A percentile compares a stretch with the other conserved stretches of the same genome.
Conservation (phyloP, 1,139 yeast genomes). For the Candida gigantensis region DNA sequence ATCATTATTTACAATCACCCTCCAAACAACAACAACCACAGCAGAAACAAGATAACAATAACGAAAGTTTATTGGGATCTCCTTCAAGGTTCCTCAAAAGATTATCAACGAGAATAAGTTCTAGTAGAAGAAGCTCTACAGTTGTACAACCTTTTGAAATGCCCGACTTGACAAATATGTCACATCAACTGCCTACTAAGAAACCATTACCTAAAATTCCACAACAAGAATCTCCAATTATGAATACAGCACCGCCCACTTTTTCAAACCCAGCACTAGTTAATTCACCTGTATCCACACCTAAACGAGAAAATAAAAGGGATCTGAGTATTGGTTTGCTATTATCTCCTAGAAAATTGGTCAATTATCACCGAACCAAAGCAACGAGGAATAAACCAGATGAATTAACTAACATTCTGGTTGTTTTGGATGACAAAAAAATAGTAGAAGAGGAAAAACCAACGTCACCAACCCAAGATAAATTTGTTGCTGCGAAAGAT, state of each 20-base stretch:
- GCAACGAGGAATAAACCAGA: neutral
- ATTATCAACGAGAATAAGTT: conserved; percentile 8
- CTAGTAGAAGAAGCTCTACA: conserved; percentile 1
- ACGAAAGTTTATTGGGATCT: conserved; percentile 6
- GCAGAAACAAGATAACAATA: neutral
- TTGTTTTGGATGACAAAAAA: no score
- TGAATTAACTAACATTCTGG: no score
- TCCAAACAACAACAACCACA: conserved; percentile 1
- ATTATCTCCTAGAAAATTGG: conserved; percentile 1
- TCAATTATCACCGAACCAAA: neutral
- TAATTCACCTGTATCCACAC: neutral
- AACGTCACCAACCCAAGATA: no score
- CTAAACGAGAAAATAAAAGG: neutral
- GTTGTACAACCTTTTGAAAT: no score
- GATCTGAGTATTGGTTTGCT: conserved; percentile 1
- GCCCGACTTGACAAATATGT: no score
- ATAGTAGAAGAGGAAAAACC: no score
- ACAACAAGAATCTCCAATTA: no score
- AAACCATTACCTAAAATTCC: conserved; percentile 1
- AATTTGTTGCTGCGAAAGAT: no score
- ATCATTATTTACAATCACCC: neutral
- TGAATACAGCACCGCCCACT: no score
- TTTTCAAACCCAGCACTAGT: neutral
- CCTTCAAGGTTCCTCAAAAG: conserved; percentile 12
- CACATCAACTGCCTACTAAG: no score